Evolutionary conservation across 1,284 basidiomycete genomes (phyloP), one percentile per base, ranked within the genome.

Genomic region (Tetrapyrgos nigripes): DNA sequence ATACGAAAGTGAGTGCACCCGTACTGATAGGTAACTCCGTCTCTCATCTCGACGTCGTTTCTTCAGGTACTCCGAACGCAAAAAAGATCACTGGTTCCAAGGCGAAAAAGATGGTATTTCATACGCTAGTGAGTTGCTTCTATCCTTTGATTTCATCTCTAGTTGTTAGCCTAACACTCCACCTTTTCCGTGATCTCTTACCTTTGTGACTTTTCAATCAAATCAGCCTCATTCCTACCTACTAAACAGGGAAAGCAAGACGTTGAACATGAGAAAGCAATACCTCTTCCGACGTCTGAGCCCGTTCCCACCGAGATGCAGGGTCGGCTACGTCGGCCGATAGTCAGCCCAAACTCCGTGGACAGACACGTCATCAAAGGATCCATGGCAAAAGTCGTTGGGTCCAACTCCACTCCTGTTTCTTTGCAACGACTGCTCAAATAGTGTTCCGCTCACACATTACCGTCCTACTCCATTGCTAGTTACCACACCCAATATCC

Each of bases 31-130:
- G 29, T 17, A 31, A 28, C n/a, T 29, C n/a, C 17, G 29, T 17
- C 19, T 9, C n/a, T 49, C 29, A 19, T 21, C 29, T 29, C 28
- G 26, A 27, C 26, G 19, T 23, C 31, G 43, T 50, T 44, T 58
- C 44, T 51, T 49, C 47, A 82, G 84, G 61, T 83, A 77, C 63
- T 86, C 85, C 2, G 81, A 86, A 59, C 73, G 79, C 58, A 75
- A 78, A 44, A 70, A 76, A 44, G 82, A 81, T 31, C 83, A 89
- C 62, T 90, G 90, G 89, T 86, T 90, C 63, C 77, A 84, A 59
- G 77, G 79, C 9, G 85, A 83, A 60, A 74, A 73, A 50, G 82
- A 85, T 55, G 84, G 86, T 4, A 73, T 83, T 44, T 87, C 85
- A 2, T 79, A 84, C 51, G 78, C 83, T 49, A 80, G 85, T 85